A percentile compares a stretch with the other conserved stretches of the same genome.
Conservation (phyloP, 148 eudicot species). For the Camellia sinensis region DNA sequence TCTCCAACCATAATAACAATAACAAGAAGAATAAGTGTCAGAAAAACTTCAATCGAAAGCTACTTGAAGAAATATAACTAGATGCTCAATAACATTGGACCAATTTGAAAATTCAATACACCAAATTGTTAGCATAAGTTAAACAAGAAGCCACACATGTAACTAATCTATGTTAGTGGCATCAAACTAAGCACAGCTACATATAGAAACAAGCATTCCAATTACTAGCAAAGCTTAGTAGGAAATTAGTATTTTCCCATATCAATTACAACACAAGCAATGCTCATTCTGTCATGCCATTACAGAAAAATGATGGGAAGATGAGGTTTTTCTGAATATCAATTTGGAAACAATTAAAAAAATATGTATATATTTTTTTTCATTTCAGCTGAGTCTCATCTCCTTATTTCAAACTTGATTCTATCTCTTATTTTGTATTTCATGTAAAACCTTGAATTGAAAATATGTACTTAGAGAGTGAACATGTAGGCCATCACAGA, state of each 20-base stretch:
- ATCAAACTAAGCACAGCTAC: not conserved
- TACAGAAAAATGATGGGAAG: not conserved
- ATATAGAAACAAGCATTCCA: not conserved
- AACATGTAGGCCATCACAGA: not conserved
- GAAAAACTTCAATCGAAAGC: not conserved
- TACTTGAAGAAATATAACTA: slow-evolving; percentile 2
- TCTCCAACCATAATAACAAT: not conserved
- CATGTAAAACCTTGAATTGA: too few relatives aligned
- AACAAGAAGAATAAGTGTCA: not conserved
- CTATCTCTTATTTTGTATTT: too few relatives aligned
- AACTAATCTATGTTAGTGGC: not conserved
- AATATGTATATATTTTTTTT: too few relatives aligned
- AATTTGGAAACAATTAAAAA: too few relatives aligned
- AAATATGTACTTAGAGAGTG: not conserved
- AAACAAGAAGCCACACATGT: not conserved
- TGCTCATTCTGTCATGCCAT: not conserved
- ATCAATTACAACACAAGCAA: not conserved
- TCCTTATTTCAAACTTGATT: too few relatives aligned
- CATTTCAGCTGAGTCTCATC: too few relatives aligned
- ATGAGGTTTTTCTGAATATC: not conserved
- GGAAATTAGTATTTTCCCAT: too few relatives aligned
- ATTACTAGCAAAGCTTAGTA: not conserved
- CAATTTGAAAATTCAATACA: too few relatives aligned
- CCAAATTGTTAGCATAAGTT: not conserved
- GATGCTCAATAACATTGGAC: not conserved